Percentiles rank a stretch among this genome's conserved stretches.
Evolutionary conservation across 2,329 filamentous ascomycete species (phyloP).

Genomic region (Hypomyces perniciosus): DNA sequence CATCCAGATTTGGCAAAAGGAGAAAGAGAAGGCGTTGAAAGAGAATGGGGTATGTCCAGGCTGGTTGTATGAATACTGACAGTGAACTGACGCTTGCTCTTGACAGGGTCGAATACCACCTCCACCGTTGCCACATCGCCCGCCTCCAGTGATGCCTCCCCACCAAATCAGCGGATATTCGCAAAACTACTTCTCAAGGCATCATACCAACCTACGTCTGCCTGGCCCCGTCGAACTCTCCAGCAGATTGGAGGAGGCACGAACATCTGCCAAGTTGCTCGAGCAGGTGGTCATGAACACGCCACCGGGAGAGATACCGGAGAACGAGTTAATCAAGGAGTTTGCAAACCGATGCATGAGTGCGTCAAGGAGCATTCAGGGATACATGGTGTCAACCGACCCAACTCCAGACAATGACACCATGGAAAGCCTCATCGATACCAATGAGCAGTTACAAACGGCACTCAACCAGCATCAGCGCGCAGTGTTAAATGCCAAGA

Average conservation of each 20-base stretch:
- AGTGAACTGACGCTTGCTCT: constrained; percentile 12
- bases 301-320: constrained; percentile 64
- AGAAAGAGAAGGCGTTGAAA: constrained; percentile 62
- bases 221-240: constrained; percentile 73
- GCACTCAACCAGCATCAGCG: constrained; percentile 81
- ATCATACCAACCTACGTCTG: constrained; percentile 41
- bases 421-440: constrained; percentile 88
- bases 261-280: constrained; percentile 85
- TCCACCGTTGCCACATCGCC: constrained; percentile 16
- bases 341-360: constrained; percentile 81
- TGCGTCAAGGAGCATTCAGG: constrained; percentile 75
- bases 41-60: constrained; percentile 41
- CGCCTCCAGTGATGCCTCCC: constrained; percentile 10
- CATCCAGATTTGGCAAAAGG: constrained; percentile 82
- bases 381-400: constrained; percentile 74
- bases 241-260: constrained; percentile 80
- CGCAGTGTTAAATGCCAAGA: constrained; percentile 60
- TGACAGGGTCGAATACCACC: constrained; percentile 18
- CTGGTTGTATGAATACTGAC: no score
- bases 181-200: constrained; percentile 54
- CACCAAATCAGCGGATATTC: constrained; percentile 30
- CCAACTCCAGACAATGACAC: constrained; percentile 88
- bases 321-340: constrained; percentile 86
- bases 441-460: constrained; percentile 82
- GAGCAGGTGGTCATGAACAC: constrained; percentile 87